Percentiles rank a stretch among this genome's conserved stretches.
Conservation (phyloP, 2,329 filamentous ascomycete genomes). For the Xylogone sp. region DNA sequence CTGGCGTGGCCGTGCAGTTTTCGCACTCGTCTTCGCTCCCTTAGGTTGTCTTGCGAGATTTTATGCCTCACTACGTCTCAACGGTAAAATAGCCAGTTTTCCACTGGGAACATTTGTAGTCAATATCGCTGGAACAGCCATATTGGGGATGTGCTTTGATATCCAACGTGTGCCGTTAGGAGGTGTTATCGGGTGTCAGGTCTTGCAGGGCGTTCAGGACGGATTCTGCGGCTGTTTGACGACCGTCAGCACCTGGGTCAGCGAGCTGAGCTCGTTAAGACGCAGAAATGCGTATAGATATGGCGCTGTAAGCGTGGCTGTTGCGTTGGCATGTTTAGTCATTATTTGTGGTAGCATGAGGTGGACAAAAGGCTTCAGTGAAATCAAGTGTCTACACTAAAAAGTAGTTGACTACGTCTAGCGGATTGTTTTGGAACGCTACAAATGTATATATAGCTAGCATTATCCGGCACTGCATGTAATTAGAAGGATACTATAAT, state of each 20-base stretch:
- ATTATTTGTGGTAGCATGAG: conserved; percentile 70
- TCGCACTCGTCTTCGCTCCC: conserved; percentile 79
- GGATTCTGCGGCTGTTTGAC: conserved; percentile 66
- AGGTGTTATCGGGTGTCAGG: conserved; percentile 60
- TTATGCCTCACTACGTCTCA: conserved; percentile 69
- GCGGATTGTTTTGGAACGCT: too few species aligned
- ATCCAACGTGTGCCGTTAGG: conserved; percentile 62
- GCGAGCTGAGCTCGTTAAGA: conserved; percentile 52
- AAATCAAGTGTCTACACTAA: conserved; percentile 22
- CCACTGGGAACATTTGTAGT: conserved; percentile 83
- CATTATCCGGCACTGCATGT: too few species aligned
- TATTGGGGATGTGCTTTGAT: conserved; percentile 76
- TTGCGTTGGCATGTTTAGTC: conserved; percentile 57
- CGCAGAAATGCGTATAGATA: conserved; percentile 65
- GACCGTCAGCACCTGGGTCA: conserved; percentile 65
- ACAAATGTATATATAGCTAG: too few species aligned
- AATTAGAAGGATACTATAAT: too few species aligned
- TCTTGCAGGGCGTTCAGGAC: conserved; percentile 63
- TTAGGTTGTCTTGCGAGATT: conserved; percentile 73
- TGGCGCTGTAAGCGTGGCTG: conserved; percentile 55
- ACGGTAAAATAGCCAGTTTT: conserved; percentile 62
- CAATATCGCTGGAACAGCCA: conserved; percentile 72
- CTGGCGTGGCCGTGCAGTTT: conserved; percentile 74
- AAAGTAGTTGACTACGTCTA: not conserved
- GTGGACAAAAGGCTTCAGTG: conserved; percentile 61